Percentiles rank a stretch among this genome's conserved stretches.
phyloP scores from a whole-genome alignment of 345 rosid genomes.

The Populus alba region DNA sequence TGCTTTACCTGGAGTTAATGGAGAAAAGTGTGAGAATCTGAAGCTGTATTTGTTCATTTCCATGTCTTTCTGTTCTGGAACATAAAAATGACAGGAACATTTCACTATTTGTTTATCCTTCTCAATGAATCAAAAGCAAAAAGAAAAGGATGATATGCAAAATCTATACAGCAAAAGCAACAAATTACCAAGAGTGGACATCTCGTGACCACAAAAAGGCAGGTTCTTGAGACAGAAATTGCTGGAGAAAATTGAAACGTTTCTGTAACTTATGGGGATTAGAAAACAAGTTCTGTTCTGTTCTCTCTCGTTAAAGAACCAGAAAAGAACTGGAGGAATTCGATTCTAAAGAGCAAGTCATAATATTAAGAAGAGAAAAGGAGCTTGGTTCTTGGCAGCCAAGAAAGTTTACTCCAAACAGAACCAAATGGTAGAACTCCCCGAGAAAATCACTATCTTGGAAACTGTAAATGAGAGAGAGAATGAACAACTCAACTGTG shows the following conservation, averaged over 20 bases:
- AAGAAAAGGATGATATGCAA: background rate
- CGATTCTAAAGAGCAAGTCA: no score
- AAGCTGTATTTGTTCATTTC: background rate
- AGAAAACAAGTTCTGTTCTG: background rate
- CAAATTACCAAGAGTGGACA: background rate
- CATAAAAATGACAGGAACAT: background rate
- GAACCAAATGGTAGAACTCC: no score
- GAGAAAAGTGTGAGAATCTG: background rate
- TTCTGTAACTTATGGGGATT: background rate
- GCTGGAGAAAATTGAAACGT: background rate
- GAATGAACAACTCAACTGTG: background rate
- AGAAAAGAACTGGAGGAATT: no score
- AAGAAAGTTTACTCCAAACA: no score
- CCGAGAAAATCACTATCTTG: no score
- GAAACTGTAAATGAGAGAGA: no score
- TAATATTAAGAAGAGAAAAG: no score
- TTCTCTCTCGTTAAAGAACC: no score
- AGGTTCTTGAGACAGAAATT: background rate
- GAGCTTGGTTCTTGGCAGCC: no score
- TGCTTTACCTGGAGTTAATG: background rate
- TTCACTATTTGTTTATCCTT: background rate
- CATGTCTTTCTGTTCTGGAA: background rate
- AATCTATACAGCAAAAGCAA: background rate
- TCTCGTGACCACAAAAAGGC: constrained; percentile 9
- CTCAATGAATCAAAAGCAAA: background rate